Evolutionary conservation across 1,284 basidiomycete species (phyloP).

Genomic region (Apiotrichum gamsii): DNA sequence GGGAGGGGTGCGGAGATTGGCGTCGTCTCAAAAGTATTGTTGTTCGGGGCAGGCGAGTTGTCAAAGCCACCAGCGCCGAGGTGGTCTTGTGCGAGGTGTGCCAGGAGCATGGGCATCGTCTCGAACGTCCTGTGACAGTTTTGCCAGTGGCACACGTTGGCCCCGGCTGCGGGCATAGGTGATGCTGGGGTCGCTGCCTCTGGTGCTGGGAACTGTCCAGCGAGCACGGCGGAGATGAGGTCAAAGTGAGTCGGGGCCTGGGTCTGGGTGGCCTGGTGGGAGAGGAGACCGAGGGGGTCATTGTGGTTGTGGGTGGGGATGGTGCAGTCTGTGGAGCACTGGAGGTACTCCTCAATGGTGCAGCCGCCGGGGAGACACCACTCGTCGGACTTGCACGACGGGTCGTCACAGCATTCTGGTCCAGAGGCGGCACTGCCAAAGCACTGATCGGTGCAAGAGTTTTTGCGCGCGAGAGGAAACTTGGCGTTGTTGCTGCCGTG

Average conservation of each 20-base stretch:
- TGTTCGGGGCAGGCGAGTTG: not conserved
- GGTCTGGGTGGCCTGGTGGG: not conserved
- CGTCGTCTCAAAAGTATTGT: not conserved
- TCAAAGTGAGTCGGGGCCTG: not conserved
- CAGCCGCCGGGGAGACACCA: slow-evolving; percentile 15
- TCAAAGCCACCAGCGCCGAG: slow-evolving; percentile 28
- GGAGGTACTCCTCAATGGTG: slow-evolving; percentile 39
- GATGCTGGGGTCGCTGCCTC: not conserved
- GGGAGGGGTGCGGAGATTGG: not conserved
- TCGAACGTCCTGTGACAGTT: slow-evolving; percentile 48
- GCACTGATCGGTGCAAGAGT: no score
- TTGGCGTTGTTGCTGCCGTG: no score
- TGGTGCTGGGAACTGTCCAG: not conserved
- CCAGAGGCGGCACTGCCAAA: slow-evolving; percentile 8
- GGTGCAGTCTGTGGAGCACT: slow-evolving; percentile 33
- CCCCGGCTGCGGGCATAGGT: not conserved
- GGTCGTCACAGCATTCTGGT: slow-evolving; percentile 11
- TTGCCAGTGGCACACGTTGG: slow-evolving; percentile 48
- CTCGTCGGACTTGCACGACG: slow-evolving; percentile 18
- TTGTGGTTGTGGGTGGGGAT: slow-evolving; percentile 2
- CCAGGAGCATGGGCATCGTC: slow-evolving; percentile 48
- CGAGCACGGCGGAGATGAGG: slow-evolving; percentile 4
- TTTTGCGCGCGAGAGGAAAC: no score
- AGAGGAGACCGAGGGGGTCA: slow-evolving; percentile 8
- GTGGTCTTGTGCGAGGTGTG: slow-evolving; percentile 51